phyloP scores from a whole-genome alignment of 73 alveolate species.

The Paramecium sexaurelia region DNA sequence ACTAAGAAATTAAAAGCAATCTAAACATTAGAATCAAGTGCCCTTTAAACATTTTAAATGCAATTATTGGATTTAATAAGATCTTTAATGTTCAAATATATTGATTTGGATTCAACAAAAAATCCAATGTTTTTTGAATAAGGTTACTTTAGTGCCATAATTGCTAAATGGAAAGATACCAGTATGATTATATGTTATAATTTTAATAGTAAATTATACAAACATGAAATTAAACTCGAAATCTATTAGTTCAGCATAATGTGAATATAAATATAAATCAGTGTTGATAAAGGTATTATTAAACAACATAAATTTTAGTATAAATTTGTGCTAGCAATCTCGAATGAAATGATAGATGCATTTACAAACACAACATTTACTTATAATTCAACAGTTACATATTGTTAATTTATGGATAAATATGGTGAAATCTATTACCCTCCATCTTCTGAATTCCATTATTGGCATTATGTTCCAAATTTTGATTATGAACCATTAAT shows the following conservation, averaged over 20 bases:
- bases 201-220: neutral
- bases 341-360: neutral
- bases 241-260: neutral
- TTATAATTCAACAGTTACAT: slow-evolving; percentile 36
- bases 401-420: slow-evolving; percentile 36
- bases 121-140: neutral
- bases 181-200: neutral
- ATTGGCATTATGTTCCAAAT: neutral
- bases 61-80: neutral
- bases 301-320: neutral
- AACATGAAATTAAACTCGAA: neutral
- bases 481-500: slow-evolving; percentile 6
- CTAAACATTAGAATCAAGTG: neutral
- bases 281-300: neutral
- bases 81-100: neutral
- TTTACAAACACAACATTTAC: slow-evolving; percentile 19
- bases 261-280: slow-evolving; percentile 47
- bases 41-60: neutral
- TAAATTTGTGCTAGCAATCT: neutral
- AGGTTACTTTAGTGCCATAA: neutral
- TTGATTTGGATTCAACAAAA: neutral
- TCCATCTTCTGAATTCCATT: slow-evolving; percentile 49
- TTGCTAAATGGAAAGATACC: slow-evolving; percentile 25
- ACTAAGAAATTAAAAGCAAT: neutral
- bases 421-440: slow-evolving; percentile 36